Percentiles rank a stretch among this genome's conserved stretches.
Conservation (phyloP, 164 flowering plant species). For the Kingdonia uniflora region DNA sequence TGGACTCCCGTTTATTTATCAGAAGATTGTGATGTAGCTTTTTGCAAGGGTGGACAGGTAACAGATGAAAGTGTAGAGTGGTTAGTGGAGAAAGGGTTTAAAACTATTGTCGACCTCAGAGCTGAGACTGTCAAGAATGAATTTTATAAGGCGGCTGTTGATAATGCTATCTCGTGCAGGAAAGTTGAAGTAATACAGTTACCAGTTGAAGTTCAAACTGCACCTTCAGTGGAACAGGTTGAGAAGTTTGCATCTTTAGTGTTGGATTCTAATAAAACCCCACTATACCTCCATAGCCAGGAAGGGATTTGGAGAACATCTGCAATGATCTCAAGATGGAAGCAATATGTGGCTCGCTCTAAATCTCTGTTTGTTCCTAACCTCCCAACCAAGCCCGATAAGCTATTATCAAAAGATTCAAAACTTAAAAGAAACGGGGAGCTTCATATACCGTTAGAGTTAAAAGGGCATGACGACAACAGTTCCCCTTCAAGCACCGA, state of each 20-base stretch:
- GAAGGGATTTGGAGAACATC: constrained; percentile 88
- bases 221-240: constrained; percentile 86
- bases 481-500: constrained; percentile 15
- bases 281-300: constrained; percentile 87
- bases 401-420: constrained; percentile 8
- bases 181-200: constrained; percentile 54
- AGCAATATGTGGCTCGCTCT: constrained; percentile 47
- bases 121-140: constrained; percentile 74
- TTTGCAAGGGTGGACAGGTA: constrained; percentile 88
- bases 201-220: constrained; percentile 72
- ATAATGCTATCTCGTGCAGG: constrained; percentile 46
- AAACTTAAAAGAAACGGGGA: constrained; percentile 13
- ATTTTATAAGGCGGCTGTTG: constrained; percentile 45
- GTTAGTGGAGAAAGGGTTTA: constrained; percentile 62
- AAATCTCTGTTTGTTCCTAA: constrained; percentile 19
- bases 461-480: constrained; percentile 14
- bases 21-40: constrained; percentile 48
- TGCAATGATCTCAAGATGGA: constrained; percentile 95
- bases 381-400: constrained; percentile 7
- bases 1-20: constrained; percentile 69
- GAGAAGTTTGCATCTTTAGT: constrained; percentile 68
- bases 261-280: constrained; percentile 47
- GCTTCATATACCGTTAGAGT: constrained; percentile 6
- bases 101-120: constrained; percentile 85
- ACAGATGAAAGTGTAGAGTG: constrained; percentile 81